Evolutionary conservation across 192 early-diverging fungal species (phyloP).

Genomic region (Coemansia sp.): DNA sequence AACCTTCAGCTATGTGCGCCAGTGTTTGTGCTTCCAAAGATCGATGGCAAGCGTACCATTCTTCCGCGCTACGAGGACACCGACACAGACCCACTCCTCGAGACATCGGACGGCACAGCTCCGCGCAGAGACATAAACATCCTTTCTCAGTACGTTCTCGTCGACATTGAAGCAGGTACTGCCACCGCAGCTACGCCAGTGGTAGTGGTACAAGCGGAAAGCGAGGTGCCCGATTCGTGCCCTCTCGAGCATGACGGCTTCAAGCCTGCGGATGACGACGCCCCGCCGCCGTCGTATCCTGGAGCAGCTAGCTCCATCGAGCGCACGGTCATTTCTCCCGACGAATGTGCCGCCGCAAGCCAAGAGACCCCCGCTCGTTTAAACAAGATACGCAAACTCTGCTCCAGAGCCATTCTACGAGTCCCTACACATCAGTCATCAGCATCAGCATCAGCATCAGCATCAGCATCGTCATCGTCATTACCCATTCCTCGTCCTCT

Average conservation of each 20-base stretch:
- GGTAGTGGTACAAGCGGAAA: background rate
- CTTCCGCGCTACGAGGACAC: conserved; percentile 52
- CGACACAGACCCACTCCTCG: conserved; percentile 27
- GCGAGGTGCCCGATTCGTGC: conserved; percentile 12
- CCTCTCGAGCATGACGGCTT: conserved; percentile 38
- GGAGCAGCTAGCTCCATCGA: conserved; percentile 26
- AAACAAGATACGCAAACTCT: conserved; percentile 14
- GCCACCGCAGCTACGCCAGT: background rate
- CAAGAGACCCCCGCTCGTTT: background rate
- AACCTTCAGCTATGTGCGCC: conserved; percentile 51
- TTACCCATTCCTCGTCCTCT: background rate
- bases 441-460: too few relatives aligned
- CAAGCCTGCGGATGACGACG: conserved; percentile 18
- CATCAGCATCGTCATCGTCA: background rate
- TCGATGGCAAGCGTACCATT: conserved; percentile 18
- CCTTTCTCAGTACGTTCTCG: conserved; percentile 44
- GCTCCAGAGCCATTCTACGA: conserved; percentile 26
- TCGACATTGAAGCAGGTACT: conserved; percentile 19
- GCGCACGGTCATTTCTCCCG: conserved; percentile 26
- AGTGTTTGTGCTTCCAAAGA: conserved; percentile 39
- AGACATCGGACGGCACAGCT: conserved; percentile 16
- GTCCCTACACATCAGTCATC: background rate
- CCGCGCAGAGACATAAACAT: conserved; percentile 39
- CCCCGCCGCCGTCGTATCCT: conserved; percentile 37
- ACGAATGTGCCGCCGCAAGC: background rate